Base-by-base conservation (phyloP, 805 yeast species). In the Kodamaea hsintzibuensis region DNA sequence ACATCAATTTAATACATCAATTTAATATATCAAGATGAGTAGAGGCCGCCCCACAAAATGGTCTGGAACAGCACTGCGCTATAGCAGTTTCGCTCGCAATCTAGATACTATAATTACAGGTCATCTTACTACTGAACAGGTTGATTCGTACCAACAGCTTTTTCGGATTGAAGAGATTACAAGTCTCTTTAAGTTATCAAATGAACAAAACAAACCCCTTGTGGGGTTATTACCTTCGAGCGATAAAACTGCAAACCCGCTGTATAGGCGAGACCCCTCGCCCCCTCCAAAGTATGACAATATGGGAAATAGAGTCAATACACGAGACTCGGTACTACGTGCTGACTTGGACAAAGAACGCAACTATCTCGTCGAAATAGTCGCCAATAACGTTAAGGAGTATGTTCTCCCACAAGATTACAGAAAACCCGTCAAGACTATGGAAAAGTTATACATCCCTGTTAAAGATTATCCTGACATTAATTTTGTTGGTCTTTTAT, bases 231-330 rank as follows among this genome's bases (percentile, higher is more conserved):
- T 81, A 9, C 86, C 86, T 0, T 73, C 78, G 8, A 67, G 68
- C 6, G 57, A 63, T 14, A 52, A 54, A 18, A 55, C 53, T 4
- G 42, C 51, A 3, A 60, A 62, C 49, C 78, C 82, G 0, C 73
- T 71, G 51, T 77, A 72, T 59, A 60, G 65, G 49, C 60, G 83
- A 56, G 89, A 96, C 1, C 91, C 92, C 0, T 89, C 97, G 1
- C 98, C 98, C 0, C 91, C 97, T 1, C 99, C 99, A 0, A 82
- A 82, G 54, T 95, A 95, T 69, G 98, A 95, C 70, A 69, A 78
- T 30, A 70, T 74, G 18, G 99, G 99, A 45, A 86, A 84, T 65
- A 84, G 98, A 63, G 84, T 83, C 8, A 95, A 95, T 66, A 91
- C 98, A 0, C 74, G 96, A 52, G 96, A 89, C 50, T 80, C 73